phyloP scores from a whole-genome alignment of 495 filamentous ascomycete genomes.

The Annulohypoxylon bovei region DNA sequence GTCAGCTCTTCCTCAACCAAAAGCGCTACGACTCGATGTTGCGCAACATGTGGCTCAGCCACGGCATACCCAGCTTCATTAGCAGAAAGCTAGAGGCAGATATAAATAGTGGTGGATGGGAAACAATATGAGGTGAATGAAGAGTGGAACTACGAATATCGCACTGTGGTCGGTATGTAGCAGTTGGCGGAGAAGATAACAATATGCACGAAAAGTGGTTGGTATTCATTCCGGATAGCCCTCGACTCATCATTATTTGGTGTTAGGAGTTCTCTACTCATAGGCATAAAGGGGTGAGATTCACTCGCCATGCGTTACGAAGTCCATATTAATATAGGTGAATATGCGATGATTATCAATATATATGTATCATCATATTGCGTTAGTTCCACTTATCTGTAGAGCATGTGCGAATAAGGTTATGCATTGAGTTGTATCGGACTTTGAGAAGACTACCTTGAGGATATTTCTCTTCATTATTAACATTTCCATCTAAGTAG shows the following conservation, averaged over 20 bases:
- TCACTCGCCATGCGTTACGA: not conserved
- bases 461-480: not conserved
- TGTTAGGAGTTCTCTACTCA: conserved; percentile 5
- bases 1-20: conserved; percentile 92
- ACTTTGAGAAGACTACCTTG: not conserved
- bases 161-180: not conserved
- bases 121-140: conserved; percentile 70
- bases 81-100: conserved; percentile 90
- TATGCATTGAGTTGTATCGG: not conserved
- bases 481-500: not conserved
- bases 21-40: conserved; percentile 90
- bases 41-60: conserved; percentile 85
- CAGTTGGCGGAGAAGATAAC: not conserved
- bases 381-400: not conserved
- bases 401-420: not conserved
- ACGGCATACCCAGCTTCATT: conserved; percentile 88
- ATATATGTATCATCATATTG: not conserved
- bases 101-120: conserved; percentile 97
- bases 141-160: not conserved
- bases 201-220: not conserved
- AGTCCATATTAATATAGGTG: conserved; percentile 2
- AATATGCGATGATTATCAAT: conserved; percentile 1
- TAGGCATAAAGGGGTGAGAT: not conserved
- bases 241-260: not conserved
- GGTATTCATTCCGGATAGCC: not conserved